phyloP scores from a whole-genome alignment of 2,329 filamentous ascomycete species.

The Alternaria sp. region DNA sequence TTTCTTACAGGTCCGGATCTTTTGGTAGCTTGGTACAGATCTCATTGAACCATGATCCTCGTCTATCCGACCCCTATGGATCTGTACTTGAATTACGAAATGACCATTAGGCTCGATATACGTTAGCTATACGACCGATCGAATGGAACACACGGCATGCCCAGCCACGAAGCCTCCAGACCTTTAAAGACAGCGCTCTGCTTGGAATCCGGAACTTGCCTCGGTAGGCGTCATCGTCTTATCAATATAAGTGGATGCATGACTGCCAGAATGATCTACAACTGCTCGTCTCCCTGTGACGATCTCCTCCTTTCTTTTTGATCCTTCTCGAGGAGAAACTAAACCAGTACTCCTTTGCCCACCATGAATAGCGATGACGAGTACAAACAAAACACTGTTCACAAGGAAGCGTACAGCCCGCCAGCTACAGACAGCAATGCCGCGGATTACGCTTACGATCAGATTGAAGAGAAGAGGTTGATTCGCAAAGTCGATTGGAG shows the following conservation, averaged over 20 bases:
- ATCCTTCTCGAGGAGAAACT: neutral
- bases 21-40: constrained; percentile 3
- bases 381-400: constrained; percentile 14
- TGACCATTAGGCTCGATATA: neutral
- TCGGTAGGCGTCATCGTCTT: neutral
- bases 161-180: neutral
- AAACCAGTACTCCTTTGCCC: neutral
- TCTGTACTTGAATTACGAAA: neutral
- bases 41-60: neutral
- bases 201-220: constrained; percentile 8
- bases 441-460: constrained; percentile 20
- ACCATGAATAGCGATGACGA: constrained; percentile 26
- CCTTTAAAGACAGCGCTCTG: constrained; percentile 15
- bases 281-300: neutral
- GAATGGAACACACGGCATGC: neutral
- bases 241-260: constrained; percentile 11
- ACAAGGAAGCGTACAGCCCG: constrained; percentile 19
- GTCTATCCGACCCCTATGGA: neutral
- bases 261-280: neutral
- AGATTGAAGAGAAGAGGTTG: constrained; percentile 30
- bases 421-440: neutral
- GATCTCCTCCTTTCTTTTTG: constrained; percentile 2
- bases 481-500: constrained; percentile 48
- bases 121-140: neutral
- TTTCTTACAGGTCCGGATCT: neutral